Percentiles rank a stretch among this genome's conserved stretches.
phyloP scores from a whole-genome alignment of 2,329 filamentous ascomycete genomes.

The Colletotrichum cuscutae region DNA sequence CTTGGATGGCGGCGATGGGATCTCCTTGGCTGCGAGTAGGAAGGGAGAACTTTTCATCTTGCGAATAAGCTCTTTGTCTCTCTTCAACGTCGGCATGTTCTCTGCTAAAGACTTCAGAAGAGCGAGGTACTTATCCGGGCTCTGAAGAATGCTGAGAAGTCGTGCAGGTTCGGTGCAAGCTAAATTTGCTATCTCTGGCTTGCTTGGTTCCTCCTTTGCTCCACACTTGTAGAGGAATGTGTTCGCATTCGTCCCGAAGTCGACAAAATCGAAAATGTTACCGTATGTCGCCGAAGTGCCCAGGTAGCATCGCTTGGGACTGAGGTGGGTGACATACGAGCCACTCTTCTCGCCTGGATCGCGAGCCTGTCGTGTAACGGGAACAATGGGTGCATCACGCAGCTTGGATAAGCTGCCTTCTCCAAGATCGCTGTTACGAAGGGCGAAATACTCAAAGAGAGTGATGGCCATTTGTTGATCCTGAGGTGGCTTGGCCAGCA shows the following conservation, averaged over 20 bases:
- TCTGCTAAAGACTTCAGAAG: constrained; percentile 85
- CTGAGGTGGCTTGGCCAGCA: constrained; percentile 78
- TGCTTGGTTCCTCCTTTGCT: constrained; percentile 91
- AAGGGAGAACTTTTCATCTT: constrained; percentile 81
- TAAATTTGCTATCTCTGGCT: constrained; percentile 83
- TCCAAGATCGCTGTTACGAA: constrained; percentile 78
- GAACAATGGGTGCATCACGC: constrained; percentile 76
- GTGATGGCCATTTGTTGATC: constrained; percentile 73
- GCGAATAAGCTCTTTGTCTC: constrained; percentile 80
- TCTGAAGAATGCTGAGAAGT: constrained; percentile 82
- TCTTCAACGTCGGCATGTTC: constrained; percentile 74
- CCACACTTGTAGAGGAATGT: constrained; percentile 89
- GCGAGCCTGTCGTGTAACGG: constrained; percentile 57
- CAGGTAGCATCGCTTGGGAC: constrained; percentile 82
- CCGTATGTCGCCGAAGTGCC: constrained; percentile 77
- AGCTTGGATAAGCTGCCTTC: constrained; percentile 69
- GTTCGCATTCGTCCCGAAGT: constrained; percentile 90
- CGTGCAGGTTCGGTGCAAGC: constrained; percentile 86
- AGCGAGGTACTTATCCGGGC: constrained; percentile 85
- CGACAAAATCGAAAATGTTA: constrained; percentile 96
- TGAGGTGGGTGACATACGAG: constrained; percentile 62
- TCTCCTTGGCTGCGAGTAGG: constrained; percentile 85
- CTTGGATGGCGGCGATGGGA: constrained; percentile 56
- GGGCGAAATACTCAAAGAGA: constrained; percentile 86
- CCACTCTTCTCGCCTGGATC: constrained; percentile 29